Conservation (phyloP, 352 stramenopile species). For the Aphanomyces euteiches region DNA sequence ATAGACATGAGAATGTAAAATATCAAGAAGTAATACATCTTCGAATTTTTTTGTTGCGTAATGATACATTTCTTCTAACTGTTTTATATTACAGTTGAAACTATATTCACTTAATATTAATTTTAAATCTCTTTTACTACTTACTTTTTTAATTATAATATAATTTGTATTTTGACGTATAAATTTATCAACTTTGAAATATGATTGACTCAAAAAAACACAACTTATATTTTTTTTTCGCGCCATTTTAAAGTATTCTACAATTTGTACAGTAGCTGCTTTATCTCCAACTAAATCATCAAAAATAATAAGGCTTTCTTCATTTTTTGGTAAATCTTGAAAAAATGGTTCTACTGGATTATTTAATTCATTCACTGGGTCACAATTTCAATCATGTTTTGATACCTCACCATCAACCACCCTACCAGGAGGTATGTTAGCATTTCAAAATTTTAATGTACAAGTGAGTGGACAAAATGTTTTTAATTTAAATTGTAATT, state of each 20-base stretch:
- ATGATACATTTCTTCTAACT: slow-evolving; percentile 21
- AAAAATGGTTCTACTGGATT: slow-evolving; percentile 11
- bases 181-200: slow-evolving; percentile 22
- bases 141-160: slow-evolving; percentile 22
- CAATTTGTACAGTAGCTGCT: slow-evolving; percentile 20
- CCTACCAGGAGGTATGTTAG: slow-evolving; percentile 4
- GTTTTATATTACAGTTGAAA: slow-evolving; percentile 21
- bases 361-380: no score
- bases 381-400: slow-evolving; percentile 5
- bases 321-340: slow-evolving; percentile 13
- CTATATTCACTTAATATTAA: slow-evolving; percentile 24
- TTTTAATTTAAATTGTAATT: slow-evolving; percentile 10
- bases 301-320: slow-evolving; percentile 10
- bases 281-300: slow-evolving; percentile 22
- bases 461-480: slow-evolving; percentile 5
- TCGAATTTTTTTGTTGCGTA: slow-evolving; percentile 14
- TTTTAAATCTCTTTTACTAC: slow-evolving; percentile 26
- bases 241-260: slow-evolving; percentile 20
- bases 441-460: slow-evolving; percentile 4
- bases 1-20: slow-evolving; percentile 21
- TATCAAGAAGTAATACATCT: slow-evolving; percentile 18
- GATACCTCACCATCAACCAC: slow-evolving; percentile 4
- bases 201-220: slow-evolving; percentile 6
- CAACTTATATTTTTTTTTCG: slow-evolving; percentile 19
- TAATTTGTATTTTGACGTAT: slow-evolving; percentile 17